Percentiles rank a stretch among this genome's conserved stretches.
Conservation (phyloP, 306 rosid genomes). For the Quercus suber region DNA sequence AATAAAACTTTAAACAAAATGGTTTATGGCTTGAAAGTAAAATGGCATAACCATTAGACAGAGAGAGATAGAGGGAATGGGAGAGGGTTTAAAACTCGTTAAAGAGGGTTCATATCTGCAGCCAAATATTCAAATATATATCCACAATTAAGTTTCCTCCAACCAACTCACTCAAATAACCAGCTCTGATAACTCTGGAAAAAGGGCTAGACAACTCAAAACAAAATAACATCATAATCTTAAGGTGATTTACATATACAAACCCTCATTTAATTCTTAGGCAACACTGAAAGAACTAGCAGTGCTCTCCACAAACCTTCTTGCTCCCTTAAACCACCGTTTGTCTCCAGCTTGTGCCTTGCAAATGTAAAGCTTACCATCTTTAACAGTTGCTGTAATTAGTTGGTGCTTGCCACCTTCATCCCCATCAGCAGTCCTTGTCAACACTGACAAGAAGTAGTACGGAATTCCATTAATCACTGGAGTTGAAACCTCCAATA, state of each 20-base stretch:
- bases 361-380: conserved; percentile 81
- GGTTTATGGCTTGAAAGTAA: not conserved
- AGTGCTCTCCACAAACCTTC: conserved; percentile 74
- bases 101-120: conserved; percentile 14
- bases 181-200: conserved; percentile 7
- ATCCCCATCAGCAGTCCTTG: conserved; percentile 97
- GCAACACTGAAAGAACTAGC: conserved; percentile 90
- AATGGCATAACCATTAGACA: not conserved
- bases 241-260: conserved; percentile 43
- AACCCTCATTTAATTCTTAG: conserved; percentile 27
- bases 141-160: conserved; percentile 34
- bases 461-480: conserved; percentile 53
- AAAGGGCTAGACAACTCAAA: conserved; percentile 28
- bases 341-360: conserved; percentile 99
- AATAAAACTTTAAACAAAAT: too few relatives aligned
- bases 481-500: conserved; percentile 46
- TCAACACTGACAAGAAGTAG: conserved; percentile 73
- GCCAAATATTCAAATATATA: conserved; percentile 15
- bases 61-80: not conserved
- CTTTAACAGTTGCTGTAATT: conserved; percentile 77
- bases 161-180: conserved; percentile 35
- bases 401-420: conserved; percentile 98
- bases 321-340: conserved; percentile 99
- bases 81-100: not conserved
- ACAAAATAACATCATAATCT: conserved; percentile 25